Percentiles rank a stretch among this genome's conserved stretches.
Evolutionary conservation across 2,329 filamentous ascomycete genomes (phyloP).

Genomic region (Dothideomycetes sp.): DNA sequence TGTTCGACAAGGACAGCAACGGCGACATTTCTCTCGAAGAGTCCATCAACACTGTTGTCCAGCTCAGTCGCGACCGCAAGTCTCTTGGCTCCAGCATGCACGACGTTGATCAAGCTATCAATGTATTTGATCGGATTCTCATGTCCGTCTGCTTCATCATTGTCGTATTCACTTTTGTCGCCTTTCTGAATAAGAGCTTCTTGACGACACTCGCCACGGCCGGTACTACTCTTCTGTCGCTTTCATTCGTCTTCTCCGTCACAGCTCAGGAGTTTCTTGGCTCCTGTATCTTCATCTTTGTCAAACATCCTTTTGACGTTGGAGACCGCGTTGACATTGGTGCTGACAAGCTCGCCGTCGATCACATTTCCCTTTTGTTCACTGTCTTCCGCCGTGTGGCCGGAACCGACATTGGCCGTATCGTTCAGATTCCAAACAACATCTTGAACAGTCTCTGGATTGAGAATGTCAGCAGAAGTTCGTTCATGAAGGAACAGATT

Average conservation of each 20-base stretch:
- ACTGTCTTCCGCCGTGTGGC: conserved; percentile 80
- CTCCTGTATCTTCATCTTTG: conserved; percentile 95
- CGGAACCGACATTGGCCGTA: conserved; percentile 56
- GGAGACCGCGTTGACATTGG: conserved; percentile 84
- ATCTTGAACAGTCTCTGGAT: conserved; percentile 87
- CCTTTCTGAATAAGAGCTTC: conserved; percentile 80
- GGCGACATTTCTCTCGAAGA: conserved; percentile 92
- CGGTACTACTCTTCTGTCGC: conserved; percentile 79
- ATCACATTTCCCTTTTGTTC: conserved; percentile 89
- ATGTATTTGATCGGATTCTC: conserved; percentile 78
- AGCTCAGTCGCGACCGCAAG: conserved; percentile 77
- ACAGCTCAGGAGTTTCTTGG: conserved; percentile 93
- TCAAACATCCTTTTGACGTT: conserved; percentile 96
- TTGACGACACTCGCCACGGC: conserved; percentile 78
- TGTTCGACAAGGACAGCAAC: conserved; percentile 78
- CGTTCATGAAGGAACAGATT: conserved; percentile 80
- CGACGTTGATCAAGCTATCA: conserved; percentile 90
- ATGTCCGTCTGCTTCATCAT: conserved; percentile 71
- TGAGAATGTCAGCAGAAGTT: conserved; percentile 84
- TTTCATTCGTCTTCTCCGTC: conserved; percentile 93
- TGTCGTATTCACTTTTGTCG: conserved; percentile 52
- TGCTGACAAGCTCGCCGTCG: conserved; percentile 62
- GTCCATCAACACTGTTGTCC: conserved; percentile 79
- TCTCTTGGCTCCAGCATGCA: conserved; percentile 89
- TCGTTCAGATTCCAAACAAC: conserved; percentile 75